Evolutionary conservation across 345 rosid species (phyloP), one percentile per base, ranked within the genome.

Genomic region (Capsella bursapastoris): DNA sequence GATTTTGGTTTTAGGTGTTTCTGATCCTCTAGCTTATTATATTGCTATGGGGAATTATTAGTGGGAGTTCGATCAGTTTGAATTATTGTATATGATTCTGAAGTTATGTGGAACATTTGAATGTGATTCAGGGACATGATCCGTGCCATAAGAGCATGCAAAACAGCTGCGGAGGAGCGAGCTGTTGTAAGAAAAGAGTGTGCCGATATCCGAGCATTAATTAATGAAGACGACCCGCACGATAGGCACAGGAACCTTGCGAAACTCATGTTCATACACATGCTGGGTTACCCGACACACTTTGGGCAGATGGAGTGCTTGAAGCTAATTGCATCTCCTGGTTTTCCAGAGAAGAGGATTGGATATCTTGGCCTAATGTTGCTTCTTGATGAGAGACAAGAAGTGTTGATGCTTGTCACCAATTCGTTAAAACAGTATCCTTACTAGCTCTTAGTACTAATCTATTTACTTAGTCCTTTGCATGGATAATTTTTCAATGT

Each of bases 361-460:
- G 99, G 99, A 11, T 96, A 96, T 80, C 98, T 96, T 65, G 98
- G 97, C 51, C 86, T 96, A 25, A 96, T 96, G 99, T 80, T 96
- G 84, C 92, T 96, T 82, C 99, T 95, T 70, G 99, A 95, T 76
- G 99, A 95, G 83, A 90, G 99, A 82, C 99, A 95, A 80, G 99
- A 95, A 87, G 99, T 95, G 69, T 79, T 95, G 51, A 95, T 95
- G 99, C 80, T 95, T 81, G 99, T 95, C 85, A 95, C 99, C 11
- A 95, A 95, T 86, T 96, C 99, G 15, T 83, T 96, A 70, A 92
- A 96, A 80, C 99, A 96, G 99, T 96, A 96, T 96, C 99, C 98
- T 71, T 41, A 68, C 51, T 40, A 11, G 11, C 8, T 35, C 8
- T 61, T 61, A 29, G 40, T 63, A 37, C 64, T 66, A 29, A 9